Evolutionary conservation across 192 early-diverging fungal genomes (phyloP), one percentile per base, ranked within the genome.

Genomic region (Neocallimastix lanati): DNA sequence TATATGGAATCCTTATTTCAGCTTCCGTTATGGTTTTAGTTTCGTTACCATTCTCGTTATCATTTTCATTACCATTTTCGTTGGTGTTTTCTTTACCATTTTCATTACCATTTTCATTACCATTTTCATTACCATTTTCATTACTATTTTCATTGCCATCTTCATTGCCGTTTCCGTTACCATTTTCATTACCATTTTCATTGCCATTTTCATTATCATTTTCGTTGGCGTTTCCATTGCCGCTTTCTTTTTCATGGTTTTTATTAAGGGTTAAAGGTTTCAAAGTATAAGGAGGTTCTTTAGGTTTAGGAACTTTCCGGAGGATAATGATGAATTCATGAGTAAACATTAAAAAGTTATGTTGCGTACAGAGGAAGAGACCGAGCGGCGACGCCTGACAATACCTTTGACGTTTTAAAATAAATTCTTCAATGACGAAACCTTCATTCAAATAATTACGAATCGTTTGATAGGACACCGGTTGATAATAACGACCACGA

Each of bases 251-350:
- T n/a, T n/a, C n/a, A 83, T 67, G 5, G 12, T 14, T 13, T 35
- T 2, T 15, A 81, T 77, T 29, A n/a, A n/a, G n/a, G 83, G 83
- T 0, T 2, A 30, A 25, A 82, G 86, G 29, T 81, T 78, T 25
- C 18, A 27, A 78, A 80, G 3, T 35, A 40, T 80, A 91, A 79
- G 28, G 85, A 78, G 88, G 90, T 89, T 29, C 76, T 80, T 37
- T 92, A 87, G 76, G 88, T 82, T 18, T 85, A 78, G 90, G 88
- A 2, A 92, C 86, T 80, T 95, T 95, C 25, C 90, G 87, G 67
- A 97, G 85, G 0, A 94, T 92, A 11, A 92, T 92, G 78, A 97
- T 91, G 58, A 94, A 97, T 84, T 97, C 96, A 83, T 97, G 96
- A 14, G 94, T 95, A 80, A 97, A 96, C 85, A 94, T 93, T 79